A percentile compares a stretch with the other conserved stretches of the same genome.
Evolutionary conservation across 2,329 filamentous ascomycete genomes (phyloP).

Genomic region (Nigrospora sphaerica): DNA sequence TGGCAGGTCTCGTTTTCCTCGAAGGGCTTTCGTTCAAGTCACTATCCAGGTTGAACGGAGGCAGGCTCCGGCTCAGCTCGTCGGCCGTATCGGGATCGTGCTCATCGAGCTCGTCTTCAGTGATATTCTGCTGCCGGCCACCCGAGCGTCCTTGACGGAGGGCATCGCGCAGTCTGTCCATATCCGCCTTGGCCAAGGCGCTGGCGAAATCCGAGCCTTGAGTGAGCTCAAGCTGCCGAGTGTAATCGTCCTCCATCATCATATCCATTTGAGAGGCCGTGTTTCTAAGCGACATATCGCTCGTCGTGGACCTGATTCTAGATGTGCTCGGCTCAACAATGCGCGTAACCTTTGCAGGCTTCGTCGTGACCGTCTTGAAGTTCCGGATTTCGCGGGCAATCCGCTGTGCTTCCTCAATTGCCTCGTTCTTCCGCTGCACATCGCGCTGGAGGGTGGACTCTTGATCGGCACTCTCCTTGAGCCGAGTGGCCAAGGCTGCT

Average conservation of each 20-base stretch:
- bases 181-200: slow-evolving; percentile 19
- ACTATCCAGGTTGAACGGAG: slow-evolving; percentile 14
- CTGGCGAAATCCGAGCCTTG: slow-evolving; percentile 24
- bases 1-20: slow-evolving; percentile 9
- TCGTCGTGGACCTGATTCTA: slow-evolving; percentile 16
- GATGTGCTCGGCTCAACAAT: slow-evolving; percentile 18
- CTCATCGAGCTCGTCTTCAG: slow-evolving; percentile 11
- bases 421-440: slow-evolving; percentile 8
- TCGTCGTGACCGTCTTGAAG: slow-evolving; percentile 15
- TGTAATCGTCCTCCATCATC: slow-evolving; percentile 28
- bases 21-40: slow-evolving; percentile 10
- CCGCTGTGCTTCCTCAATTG: slow-evolving; percentile 13
- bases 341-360: slow-evolving; percentile 23
- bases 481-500: slow-evolving; percentile 9
- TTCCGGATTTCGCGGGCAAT: slow-evolving; percentile 14
- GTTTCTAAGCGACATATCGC: slow-evolving; percentile 27
- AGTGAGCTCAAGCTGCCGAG: slow-evolving; percentile 26
- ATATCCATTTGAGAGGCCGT: slow-evolving; percentile 21
- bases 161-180: slow-evolving; percentile 10
- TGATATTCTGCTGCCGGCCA: slow-evolving; percentile 12
- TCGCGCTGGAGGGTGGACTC: slow-evolving; percentile 11
- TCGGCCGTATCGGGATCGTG: slow-evolving; percentile 13
- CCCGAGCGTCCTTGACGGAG: slow-evolving; percentile 18
- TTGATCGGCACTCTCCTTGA: slow-evolving; percentile 11
- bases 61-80: slow-evolving; percentile 19